Percentiles rank a stretch among this genome's conserved stretches.
These are phyloP conservation scores for Pyronema omphalodes DNA, from an alignment of 495 filamentous ascomycete genomes.

Conservation along the genomic window DNA sequence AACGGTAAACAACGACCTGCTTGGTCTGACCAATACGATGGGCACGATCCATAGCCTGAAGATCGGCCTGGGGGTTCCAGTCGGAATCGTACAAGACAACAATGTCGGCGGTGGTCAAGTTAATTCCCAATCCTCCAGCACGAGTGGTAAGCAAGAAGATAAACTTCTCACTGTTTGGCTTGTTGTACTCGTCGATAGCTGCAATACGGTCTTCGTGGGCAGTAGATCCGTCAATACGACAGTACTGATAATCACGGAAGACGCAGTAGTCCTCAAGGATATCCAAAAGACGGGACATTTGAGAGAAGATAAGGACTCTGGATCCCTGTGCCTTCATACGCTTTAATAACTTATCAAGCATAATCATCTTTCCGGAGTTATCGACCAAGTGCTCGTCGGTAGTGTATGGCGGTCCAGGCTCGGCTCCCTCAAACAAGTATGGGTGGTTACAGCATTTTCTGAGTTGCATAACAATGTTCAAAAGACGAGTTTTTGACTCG, in stretches of 20 bases:
- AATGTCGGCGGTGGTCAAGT: slow-evolving; percentile 87
- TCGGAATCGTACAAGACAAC: slow-evolving; percentile 98
- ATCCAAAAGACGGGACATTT: slow-evolving; percentile 95
- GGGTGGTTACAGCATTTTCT: slow-evolving; percentile 99
- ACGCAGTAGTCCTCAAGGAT: slow-evolving; percentile 98
- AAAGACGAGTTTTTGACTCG: slow-evolving; percentile 95
- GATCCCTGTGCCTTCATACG: slow-evolving; percentile 72
- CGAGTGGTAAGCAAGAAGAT: slow-evolving; percentile 94
- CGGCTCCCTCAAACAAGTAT: slow-evolving; percentile 94
- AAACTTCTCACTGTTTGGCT: slow-evolving; percentile 85
- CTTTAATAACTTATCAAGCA: slow-evolving; percentile 80
- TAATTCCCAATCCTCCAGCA: slow-evolving; percentile 95
- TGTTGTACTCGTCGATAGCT: slow-evolving; percentile 97
- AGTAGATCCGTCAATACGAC: slow-evolving; percentile 91
- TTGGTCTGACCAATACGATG: slow-evolving; percentile 98
- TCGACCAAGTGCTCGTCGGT: slow-evolving; percentile 90
- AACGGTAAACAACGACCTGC: slow-evolving; percentile 88
- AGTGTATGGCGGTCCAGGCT: slow-evolving; percentile 93
- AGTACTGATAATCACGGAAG: slow-evolving; percentile 85
- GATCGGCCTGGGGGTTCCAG: slow-evolving; percentile 97
- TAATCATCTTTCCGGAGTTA: slow-evolving; percentile 94
- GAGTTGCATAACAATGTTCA: slow-evolving; percentile 99
- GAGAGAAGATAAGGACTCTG: slow-evolving; percentile 92
- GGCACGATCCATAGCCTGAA: slow-evolving; percentile 96
- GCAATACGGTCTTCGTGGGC: slow-evolving; percentile 96